Evolutionary conservation across 768 basidiomycete genomes (phyloP), one percentile per base, ranked within the genome.

Genomic region (Auricularia auricula-judae): DNA sequence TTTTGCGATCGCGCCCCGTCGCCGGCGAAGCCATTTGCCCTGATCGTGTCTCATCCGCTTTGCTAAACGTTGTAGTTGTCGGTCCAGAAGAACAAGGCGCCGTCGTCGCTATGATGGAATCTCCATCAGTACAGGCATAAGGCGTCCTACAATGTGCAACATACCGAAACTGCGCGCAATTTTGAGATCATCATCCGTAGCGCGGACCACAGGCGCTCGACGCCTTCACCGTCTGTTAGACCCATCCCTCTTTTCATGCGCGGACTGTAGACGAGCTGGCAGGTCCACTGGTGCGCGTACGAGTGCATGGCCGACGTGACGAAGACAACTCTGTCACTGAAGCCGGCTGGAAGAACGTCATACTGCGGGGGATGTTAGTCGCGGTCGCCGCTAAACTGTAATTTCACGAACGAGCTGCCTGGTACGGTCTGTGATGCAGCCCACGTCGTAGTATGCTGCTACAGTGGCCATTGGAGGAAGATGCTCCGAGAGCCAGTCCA

Each of bases 171-270:
- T 4, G 12, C 12, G 3, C 61, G 71, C 23, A 18, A 70, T n/a
- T 1, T 74, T 16, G 73, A 72, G 10, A 77, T 73, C 42, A 44
- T 66, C 64, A 53, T 78, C 72, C 43, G 78, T 77, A 0, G 71
- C 65, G 65, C 78, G 79, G 0, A 77, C 74, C 0, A 79, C 66
- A 0, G 73, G 74, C 74, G 79, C 79, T 43, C 77, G 62, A 0
- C 78, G 44, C 64, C 62, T 29, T 65, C 23, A n/a, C 76, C 2
- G 68, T 71, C 42, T 75, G 71, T 44, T 77, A 72, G 62, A 75
- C 76, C 21, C 65, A 65, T 8, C 70, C 68, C 18, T 53, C 0
- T 74, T 75, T 3, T 70, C 69, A 44, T 78, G 68, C 1, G 76
- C 75, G 0, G 78, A 72, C 21, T 36, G 35, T 36, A 67, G 56